These are phyloP conservation scores for Aureococcus anophagefferens DNA, from an alignment of 108 stramenopile species.

Conservation along the genomic window DNA sequence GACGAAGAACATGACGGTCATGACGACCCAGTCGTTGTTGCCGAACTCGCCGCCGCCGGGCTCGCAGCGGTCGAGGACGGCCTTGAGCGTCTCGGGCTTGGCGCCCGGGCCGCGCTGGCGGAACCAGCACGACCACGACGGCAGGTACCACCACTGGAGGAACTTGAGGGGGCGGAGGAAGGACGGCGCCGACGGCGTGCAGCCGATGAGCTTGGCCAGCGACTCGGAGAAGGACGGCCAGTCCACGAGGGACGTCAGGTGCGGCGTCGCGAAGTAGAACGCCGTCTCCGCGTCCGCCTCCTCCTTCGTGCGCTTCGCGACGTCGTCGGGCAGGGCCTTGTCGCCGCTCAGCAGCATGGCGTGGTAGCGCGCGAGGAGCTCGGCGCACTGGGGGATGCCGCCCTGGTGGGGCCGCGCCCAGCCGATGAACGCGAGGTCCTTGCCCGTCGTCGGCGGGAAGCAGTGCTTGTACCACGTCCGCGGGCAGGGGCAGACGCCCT, in stretches of 20 bases:
- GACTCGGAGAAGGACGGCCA: neutral
- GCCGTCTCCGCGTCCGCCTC: neutral
- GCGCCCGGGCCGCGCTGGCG: neutral
- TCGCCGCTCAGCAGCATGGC: neutral
- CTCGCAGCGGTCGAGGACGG: too few species aligned
- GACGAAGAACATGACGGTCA: too few species aligned
- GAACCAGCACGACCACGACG: neutral
- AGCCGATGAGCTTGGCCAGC: neutral
- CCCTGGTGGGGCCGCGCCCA: neutral
- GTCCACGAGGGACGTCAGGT: neutral
- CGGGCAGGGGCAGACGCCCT: neutral
- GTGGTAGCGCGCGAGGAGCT: neutral
- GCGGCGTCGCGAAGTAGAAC: neutral
- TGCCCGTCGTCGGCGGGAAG: neutral
- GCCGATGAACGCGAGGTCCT: neutral
- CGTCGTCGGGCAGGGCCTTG: neutral
- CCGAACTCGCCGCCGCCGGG: too few species aligned
- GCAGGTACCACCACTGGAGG: neutral
- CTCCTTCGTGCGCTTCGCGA: neutral
- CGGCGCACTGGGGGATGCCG: neutral
- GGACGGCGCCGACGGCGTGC: neutral
- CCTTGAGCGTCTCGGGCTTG: neutral
- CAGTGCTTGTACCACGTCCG: constrained; percentile 20
- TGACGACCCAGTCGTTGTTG: too few species aligned
- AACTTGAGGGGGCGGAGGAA: neutral